Base-by-base conservation (phyloP, 208 protist genomes). In the Wallacemonas sp. region DNA sequence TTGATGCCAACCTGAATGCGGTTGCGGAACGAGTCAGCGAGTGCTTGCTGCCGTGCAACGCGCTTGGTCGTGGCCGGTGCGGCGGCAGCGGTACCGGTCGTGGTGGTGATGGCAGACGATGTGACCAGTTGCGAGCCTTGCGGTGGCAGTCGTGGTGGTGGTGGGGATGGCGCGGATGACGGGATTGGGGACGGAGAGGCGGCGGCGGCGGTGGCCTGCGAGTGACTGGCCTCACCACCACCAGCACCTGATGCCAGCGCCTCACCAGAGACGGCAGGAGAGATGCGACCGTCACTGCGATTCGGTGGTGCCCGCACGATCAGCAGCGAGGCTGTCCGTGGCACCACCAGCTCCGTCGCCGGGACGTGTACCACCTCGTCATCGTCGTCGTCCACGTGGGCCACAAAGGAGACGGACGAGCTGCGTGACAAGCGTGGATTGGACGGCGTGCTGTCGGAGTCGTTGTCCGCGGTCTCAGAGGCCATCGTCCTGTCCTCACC, bases 1-100 rank as follows among this genome's bases (percentile, higher is more conserved):
- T 19, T 60, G 52, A 73, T 66, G 11, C 76, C 76, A 2, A 69
- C 49, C 41, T 81, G 76, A 33, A 81, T 81, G 63, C 76, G 76
- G 34, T 66, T 65, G 32, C 71, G 70, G 27, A 77, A 81, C 17
- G 76, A 81, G 12, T 63, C 41, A 5, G 57, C 57, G 11, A 63
- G 34, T 16, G 34, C 57, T 29, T 63, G 57, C 57, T 63, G 38
- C 3, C 57, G 57, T 9, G 57, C 52, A 3, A 21, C 52, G 2
- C n/a, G 61, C 43, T 66, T 66, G 39, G 19, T 56, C 0, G n/a
- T 49, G 16, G 30, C 27, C n/a, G 60, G 24, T 24, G 21, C 17
- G 54, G 32, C 16, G 0, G 5, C 14, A n/a, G 23, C 24, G 27
- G 16, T n/a, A 23, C 44, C n/a, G n/a, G n/a, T n/a, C n/a, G n/a